Base-by-base conservation (phyloP, 1,284 basidiomycete species). In the Taiwanofungus camphoratus region DNA sequence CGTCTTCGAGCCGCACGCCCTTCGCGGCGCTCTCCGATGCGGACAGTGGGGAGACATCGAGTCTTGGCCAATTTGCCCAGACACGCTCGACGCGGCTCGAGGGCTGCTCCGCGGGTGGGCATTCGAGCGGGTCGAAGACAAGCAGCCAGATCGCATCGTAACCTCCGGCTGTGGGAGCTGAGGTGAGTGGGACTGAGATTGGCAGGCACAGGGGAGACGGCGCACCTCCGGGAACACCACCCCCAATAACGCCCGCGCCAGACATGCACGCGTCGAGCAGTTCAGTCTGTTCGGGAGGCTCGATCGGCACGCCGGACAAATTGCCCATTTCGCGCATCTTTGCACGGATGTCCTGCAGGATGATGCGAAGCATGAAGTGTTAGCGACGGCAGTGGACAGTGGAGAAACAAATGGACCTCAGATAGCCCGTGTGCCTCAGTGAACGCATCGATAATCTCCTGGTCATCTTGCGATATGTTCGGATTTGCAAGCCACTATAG, bases 121-220 rank as follows among this genome's bases (percentile, higher is more conserved):
- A 67, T 45, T 68, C 68, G 5, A 67, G 57, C 5, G 84, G 79
- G 42, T 90, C 84, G 52, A 86, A 75, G 5, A 91, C 76, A 12
- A 99, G 77, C 6, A 99, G 69, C 87, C 92, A 99, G 42, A 99
- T 78, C 1, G 96, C 96, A 60, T 99, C 96, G 62, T 90, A 99
- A 1, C 96, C 96, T 3, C 96, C 96, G 21, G 96, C 92, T 44
- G 23, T 31, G 16, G 27, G 39, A 39, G 20, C 18, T 29, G 5
- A 3, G 30, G n/a, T 9, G 13, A 29, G 22, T 3, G 22, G 38
- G 11, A 33, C 20, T 32, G 33, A 13, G 27, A 16, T 22, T 33
- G 42, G 4, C 40, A 38, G 39, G 34, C 24, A 9, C 15, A 20
- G 35, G 3, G 18, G 13, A 15, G 11, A 18, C 23, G 6, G 62